These are phyloP conservation scores for Aspergillus funiculosus DNA, from an alignment of 495 filamentous ascomycete genomes.

Conservation along the genomic window DNA sequence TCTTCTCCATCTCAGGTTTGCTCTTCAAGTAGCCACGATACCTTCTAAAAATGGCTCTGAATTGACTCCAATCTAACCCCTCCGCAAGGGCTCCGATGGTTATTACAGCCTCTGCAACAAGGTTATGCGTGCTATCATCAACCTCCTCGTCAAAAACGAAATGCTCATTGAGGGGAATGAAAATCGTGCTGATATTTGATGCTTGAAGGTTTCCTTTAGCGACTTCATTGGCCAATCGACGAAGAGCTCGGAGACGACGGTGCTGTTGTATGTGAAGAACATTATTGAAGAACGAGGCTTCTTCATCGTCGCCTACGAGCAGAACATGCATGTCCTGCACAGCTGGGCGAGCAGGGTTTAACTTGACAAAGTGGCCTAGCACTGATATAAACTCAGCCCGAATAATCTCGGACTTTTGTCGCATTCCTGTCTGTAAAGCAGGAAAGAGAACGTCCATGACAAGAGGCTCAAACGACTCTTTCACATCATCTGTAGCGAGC, in stretches of 20 bases:
- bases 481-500: slow-evolving; percentile 28
- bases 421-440: slow-evolving; percentile 65
- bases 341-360: slow-evolving; percentile 59
- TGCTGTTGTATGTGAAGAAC: slow-evolving; percentile 87
- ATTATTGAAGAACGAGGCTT: slow-evolving; percentile 90
- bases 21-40: slow-evolving; percentile 73
- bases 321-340: slow-evolving; percentile 71
- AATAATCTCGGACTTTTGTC: slow-evolving; percentile 74
- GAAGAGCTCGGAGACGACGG: slow-evolving; percentile 76
- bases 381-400: slow-evolving; percentile 72
- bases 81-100: slow-evolving; percentile 67
- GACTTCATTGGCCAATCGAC: slow-evolving; percentile 63
- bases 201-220: slow-evolving; percentile 56
- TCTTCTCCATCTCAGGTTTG: slow-evolving; percentile 80
- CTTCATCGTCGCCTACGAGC: slow-evolving; percentile 70
- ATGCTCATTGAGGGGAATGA: slow-evolving; percentile 88
- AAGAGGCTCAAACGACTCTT: slow-evolving; percentile 45
- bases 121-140: slow-evolving; percentile 72
- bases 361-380: slow-evolving; percentile 68
- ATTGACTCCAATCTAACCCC: slow-evolving; percentile 88
- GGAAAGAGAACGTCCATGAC: slow-evolving; percentile 62
- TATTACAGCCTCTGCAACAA: slow-evolving; percentile 72
- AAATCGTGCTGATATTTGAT: slow-evolving; percentile 75
- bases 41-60: slow-evolving; percentile 70
- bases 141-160: slow-evolving; percentile 78